Percentiles rank a stretch among this genome's conserved stretches.
phyloP scores from a whole-genome alignment of 192 early-diverging fungal genomes.

The Backusella mclennaniae region DNA sequence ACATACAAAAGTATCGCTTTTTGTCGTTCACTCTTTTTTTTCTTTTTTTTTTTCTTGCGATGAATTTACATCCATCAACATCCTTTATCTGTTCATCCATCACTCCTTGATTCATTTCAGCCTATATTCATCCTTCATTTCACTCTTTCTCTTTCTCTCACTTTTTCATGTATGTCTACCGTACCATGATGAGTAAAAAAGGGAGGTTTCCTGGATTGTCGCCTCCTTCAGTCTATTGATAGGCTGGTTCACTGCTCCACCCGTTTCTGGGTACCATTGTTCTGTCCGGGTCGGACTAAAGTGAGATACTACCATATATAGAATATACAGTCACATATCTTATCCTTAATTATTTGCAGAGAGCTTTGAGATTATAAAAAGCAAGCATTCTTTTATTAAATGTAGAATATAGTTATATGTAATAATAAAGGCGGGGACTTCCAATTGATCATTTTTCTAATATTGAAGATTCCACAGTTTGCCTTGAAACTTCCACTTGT shows the following conservation, averaged over 20 bases:
- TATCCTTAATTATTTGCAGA: too few species aligned
- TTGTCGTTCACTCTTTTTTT: too few species aligned
- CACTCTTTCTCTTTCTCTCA: neutral
- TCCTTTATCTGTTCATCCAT: neutral
- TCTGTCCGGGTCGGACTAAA: neutral
- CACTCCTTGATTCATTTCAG: neutral
- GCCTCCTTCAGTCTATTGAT: slow-evolving; percentile 2
- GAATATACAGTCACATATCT: neutral
- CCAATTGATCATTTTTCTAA: neutral
- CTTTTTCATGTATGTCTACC: neutral
- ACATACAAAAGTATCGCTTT: too few species aligned
- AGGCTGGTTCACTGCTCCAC: neutral
- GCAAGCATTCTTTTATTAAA: too few species aligned
- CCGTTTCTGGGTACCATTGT: neutral
- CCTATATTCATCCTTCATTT: neutral
- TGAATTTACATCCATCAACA: neutral
- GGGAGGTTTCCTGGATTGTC: slow-evolving; percentile 1
- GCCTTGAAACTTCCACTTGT: neutral
- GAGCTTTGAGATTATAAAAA: too few species aligned
- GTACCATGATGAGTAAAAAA: slow-evolving; percentile 9
- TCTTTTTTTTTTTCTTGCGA: neutral
- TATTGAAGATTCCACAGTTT: slow-evolving; percentile 5
- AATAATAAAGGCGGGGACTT: too few species aligned
- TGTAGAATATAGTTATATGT: too few species aligned
- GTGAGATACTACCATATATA: neutral